These are phyloP conservation scores for Paramecium tetraurelia DNA, from an alignment of 73 alveolate species.

Conservation along the genomic window DNA sequence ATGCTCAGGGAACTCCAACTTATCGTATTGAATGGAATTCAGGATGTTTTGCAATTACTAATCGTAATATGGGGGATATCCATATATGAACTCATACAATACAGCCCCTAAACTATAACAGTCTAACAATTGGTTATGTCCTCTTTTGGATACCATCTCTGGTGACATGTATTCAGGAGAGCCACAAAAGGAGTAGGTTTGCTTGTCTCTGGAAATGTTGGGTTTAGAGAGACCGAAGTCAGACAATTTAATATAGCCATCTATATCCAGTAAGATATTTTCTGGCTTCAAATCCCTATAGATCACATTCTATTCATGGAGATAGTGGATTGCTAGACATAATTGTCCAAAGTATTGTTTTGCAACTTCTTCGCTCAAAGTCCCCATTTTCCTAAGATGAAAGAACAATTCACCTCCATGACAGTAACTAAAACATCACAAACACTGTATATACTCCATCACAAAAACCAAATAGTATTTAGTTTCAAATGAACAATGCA, in stretches of 20 bases:
- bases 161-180: constrained; percentile 95
- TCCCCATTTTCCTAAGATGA: constrained; percentile 70
- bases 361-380: constrained; percentile 72
- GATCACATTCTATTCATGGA: constrained; percentile 68
- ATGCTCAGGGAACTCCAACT: constrained; percentile 37
- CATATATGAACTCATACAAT: constrained; percentile 86
- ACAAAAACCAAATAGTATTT: constrained; percentile 67
- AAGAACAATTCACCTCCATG: constrained; percentile 79
- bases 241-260: constrained; percentile 81
- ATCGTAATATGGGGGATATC: constrained; percentile 81
- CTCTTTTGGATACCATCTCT: constrained; percentile 81
- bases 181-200: constrained; percentile 82
- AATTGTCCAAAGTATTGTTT: constrained; percentile 84
- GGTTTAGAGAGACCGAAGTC: constrained; percentile 90
- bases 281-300: constrained; percentile 93
- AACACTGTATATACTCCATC: constrained; percentile 64
- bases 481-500: constrained; percentile 60
- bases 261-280: constrained; percentile 81
- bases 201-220: constrained; percentile 31
- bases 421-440: neutral
- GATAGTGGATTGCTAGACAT: constrained; percentile 72
- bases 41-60: constrained; percentile 67
- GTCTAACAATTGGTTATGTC: constrained; percentile 66
- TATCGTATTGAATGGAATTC: constrained; percentile 57
- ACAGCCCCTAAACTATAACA: constrained; percentile 85